These are phyloP conservation scores for Venturia pyrina DNA, from an alignment of 2,329 filamentous ascomycete species.

Conservation along the genomic window DNA sequence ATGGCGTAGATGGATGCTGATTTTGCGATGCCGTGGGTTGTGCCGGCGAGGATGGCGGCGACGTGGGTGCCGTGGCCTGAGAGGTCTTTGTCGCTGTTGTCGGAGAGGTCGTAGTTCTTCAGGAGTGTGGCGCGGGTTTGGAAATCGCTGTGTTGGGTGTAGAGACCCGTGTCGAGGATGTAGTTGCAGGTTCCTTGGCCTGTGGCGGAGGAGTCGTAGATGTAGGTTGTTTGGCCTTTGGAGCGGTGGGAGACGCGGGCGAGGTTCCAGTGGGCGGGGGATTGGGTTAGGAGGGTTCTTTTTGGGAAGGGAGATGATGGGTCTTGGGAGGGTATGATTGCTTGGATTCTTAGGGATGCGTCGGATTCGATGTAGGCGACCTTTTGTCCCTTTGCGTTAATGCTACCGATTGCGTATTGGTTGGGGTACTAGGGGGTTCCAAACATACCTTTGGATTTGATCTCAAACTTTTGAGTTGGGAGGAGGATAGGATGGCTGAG, in stretches of 20 bases:
- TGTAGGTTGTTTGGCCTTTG: conserved; percentile 24
- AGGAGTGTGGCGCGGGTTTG: conserved; percentile 27
- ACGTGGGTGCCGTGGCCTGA: conserved; percentile 31
- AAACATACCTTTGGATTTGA: conserved; percentile 22
- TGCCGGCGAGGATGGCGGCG: conserved; percentile 14
- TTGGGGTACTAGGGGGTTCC: not conserved
- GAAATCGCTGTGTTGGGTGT: conserved; percentile 38
- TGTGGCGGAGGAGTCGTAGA: conserved; percentile 27
- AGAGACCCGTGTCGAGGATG: conserved; percentile 57
- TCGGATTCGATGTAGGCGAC: conserved; percentile 7
- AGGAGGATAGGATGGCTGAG: conserved; percentile 25
- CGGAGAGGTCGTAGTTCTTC: conserved; percentile 17
- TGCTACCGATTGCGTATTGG: too few species aligned
- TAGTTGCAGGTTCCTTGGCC: conserved; percentile 41
- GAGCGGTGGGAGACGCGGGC: conserved; percentile 28
- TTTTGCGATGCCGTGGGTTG: conserved; percentile 15
- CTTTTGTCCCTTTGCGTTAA: not conserved
- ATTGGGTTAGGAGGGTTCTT: conserved; percentile 20
- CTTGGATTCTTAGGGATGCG: not conserved
- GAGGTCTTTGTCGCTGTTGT: conserved; percentile 22
- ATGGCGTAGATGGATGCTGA: conserved; percentile 22
- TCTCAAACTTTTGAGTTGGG: conserved; percentile 22
- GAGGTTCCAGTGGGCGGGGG: conserved; percentile 30
- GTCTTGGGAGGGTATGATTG: conserved; percentile 8
- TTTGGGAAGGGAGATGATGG: not conserved